Conservation (phyloP, 768 basidiomycete genomes). For the Trametes villosa region DNA sequence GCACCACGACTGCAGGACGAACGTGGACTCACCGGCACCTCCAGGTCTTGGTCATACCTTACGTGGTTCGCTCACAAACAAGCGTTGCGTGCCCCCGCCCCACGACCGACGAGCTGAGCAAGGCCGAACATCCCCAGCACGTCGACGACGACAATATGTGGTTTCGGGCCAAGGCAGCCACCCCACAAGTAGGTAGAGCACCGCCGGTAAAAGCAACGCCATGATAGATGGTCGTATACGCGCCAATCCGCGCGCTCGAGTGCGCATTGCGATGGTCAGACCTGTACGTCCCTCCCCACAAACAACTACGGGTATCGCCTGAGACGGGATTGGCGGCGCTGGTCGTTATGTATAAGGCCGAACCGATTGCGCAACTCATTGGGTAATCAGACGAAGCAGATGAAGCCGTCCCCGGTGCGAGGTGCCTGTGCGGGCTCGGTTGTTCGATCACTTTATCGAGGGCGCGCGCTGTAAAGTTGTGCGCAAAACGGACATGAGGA, state of each 20-base stretch:
- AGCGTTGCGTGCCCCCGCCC: background rate
- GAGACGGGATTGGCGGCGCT: background rate
- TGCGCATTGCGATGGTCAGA: slow-evolving; percentile 8
- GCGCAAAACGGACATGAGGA: slow-evolving; percentile 13
- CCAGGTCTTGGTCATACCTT: background rate
- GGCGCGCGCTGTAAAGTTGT: background rate
- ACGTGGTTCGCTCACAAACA: background rate
- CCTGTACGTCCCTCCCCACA: background rate
- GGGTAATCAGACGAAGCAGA: background rate
- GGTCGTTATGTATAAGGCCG: background rate
- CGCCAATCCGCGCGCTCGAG: slow-evolving; percentile 7
- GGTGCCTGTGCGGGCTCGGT: slow-evolving; percentile 1
- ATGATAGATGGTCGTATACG: background rate
- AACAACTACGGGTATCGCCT: background rate
- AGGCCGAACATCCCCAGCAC: background rate
- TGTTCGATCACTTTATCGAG: background rate
- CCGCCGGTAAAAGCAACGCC: background rate
- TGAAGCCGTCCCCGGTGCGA: background rate
- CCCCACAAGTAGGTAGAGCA: background rate
- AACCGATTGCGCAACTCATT: background rate
- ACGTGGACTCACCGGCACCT: background rate
- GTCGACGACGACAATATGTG: background rate
- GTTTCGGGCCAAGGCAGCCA: background rate
- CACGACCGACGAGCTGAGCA: background rate
- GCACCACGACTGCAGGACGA: too few species aligned